Base-by-base conservation (phyloP, 345 rosid species). In the Corchorus capsularis region DNA sequence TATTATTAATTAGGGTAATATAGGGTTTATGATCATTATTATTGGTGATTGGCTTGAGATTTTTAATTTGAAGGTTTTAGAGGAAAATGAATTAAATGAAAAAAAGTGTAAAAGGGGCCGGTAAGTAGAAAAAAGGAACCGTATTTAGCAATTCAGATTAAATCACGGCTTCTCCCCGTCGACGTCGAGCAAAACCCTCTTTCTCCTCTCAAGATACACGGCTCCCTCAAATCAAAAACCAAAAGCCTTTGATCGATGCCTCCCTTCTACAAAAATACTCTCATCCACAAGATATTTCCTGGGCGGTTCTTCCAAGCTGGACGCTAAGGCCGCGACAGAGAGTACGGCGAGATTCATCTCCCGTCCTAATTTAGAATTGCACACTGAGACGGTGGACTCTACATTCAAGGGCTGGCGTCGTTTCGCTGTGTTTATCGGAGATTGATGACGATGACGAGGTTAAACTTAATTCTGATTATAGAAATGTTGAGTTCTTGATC, bases 401-500 rank as follows among this genome's bases (percentile, higher is more conserved):
- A 8, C 96, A 94, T 74, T 80, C 92, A 1, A 82, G 87, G 72
- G 78, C 88, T 3, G 98, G 97, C 16, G 59, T 93, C n/a, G 85
- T 92, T 47, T 94, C 98, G 19, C 82, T 94, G 52, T 90, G 91
- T 68, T 62, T 94, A 54, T 91, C 95, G 2, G 97, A 93, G 85
- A 94, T 93, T 73, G 97, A 94, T 45, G 98, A 94, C 3, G 97
- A 94, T 5, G 94, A 90, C 3, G 87, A 90, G 0, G 80, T 88
- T 35, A 86, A 86, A 88, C 87, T 93, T 5, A 90, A 93, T 63
- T 90, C 95, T 14, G 73, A 89, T 52, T 90, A 91, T 69, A 87
- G 98, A 59, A 93, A 93, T 70, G 95, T 91, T 7, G 98, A 91
- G 83, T 94, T 94, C 86, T 85, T 94, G 86, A 93, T 93, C 56